Conservation (phyloP, 169 alveolate genomes). For the Neospora caninum region DNA sequence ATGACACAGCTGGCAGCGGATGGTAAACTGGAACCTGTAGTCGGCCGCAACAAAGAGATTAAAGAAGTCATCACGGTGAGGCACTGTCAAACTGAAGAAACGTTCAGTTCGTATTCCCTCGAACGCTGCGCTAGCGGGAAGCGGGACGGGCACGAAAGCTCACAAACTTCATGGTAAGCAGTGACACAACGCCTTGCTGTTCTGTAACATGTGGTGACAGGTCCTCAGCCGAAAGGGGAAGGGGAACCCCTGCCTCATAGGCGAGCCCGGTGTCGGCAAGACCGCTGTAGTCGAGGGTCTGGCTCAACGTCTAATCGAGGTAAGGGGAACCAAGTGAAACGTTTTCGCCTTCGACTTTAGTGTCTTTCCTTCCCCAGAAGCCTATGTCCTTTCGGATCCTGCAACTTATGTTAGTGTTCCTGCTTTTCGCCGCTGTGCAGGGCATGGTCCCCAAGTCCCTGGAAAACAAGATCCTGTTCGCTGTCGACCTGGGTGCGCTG, state of each 20-base stretch:
- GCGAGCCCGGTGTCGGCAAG: constrained; percentile 92
- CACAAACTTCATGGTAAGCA: neutral
- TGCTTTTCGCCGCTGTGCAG: constrained; percentile 49
- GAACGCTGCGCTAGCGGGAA: neutral
- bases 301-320: constrained; percentile 84
- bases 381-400: neutral
- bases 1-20: constrained; percentile 22
- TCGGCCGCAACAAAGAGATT: constrained; percentile 36
- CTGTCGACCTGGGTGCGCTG: constrained; percentile 72
- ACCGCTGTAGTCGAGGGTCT: constrained; percentile 91
- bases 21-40: neutral
- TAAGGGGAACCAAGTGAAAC: constrained; percentile 4
- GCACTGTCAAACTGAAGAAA: too few species aligned
- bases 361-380: neutral
- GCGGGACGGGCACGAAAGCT: neutral
- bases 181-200: neutral
- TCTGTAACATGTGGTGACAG: neutral
- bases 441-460: constrained; percentile 79
- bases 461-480: constrained; percentile 65
- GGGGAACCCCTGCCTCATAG: constrained; percentile 86
- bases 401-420: neutral
- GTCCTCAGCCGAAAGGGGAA: constrained; percentile 77
- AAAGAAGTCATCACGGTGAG: constrained; percentile 22
- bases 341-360: constrained; percentile 75
- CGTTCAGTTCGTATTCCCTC: neutral